Base-by-base conservation (phyloP, 2,329 filamentous ascomycete genomes). In the Beauveria pseudobassiana region DNA sequence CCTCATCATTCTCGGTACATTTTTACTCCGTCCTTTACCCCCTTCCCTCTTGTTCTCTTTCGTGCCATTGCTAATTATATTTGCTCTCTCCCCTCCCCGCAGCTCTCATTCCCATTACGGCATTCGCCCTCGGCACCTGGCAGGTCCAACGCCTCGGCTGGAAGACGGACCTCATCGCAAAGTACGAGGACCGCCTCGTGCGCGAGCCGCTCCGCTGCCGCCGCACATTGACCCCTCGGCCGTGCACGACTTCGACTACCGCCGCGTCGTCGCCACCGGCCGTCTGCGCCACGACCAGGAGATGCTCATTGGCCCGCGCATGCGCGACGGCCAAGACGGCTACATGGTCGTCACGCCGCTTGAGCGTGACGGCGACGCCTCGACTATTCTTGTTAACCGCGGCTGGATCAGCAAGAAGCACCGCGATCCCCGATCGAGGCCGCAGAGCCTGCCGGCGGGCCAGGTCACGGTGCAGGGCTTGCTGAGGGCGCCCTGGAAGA, bases 121-220 rank as follows among this genome's bases (percentile, higher is more conserved):
- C 95, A 12, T 96, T 99, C 74, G 79, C 81, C 60, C 86, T 99
- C 18, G 95, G 95, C 34, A 91, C 91, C 65, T 99, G 95, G 95
- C 95, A 99, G 74, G 90, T 99, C 59, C 86, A 96, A 73, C 89
- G 95, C 12, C 84, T 99, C 1, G 86, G 87, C 63, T 96, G 93
- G 93, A 99, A 99, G 74, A 92, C 91, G 4, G 89, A 96, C 51
- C 81, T 99, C 14, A 87, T 99, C 64, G 91, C 93, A 63, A 91
- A 88, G 68, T 91, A 90, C 74, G 95, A 98, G 77, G 93, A 99
- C 78, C 89, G 93, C 5, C 83, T 99, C 42, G 83, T 96, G 46
- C 90, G 90, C 62, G 83, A 88, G 20, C 95, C 95, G 0, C 80
- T 99, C 0, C 93, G 0, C 79, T 99, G 0, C 95, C 95, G 4